A percentile compares a stretch with the other conserved stretches of the same genome.
Conservation (phyloP, 805 yeast species). For the Wickerhamiella kurtzmanii region DNA sequence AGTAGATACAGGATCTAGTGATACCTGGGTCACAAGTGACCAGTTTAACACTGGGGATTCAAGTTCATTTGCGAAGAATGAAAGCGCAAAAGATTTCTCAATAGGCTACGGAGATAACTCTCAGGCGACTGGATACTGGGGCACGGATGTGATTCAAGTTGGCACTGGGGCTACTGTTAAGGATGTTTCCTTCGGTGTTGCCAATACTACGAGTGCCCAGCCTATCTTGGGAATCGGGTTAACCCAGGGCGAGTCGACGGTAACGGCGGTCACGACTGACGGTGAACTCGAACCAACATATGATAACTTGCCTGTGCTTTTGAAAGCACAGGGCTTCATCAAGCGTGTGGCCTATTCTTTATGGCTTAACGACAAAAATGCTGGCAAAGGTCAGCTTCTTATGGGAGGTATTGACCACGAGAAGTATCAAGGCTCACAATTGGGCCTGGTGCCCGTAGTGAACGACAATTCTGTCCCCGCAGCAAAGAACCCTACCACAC, state of each 20-base stretch:
- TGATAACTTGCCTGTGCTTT: conserved; percentile 22
- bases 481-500: conserved; percentile 5
- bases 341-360: conserved; percentile 32
- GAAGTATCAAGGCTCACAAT: conserved; percentile 27
- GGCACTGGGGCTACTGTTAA: conserved; percentile 26
- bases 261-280: conserved; percentile 4
- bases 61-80: conserved; percentile 12
- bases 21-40: conserved; percentile 3
- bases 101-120: conserved; percentile 31
- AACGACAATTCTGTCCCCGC: conserved; percentile 4
- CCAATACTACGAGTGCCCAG: conserved; percentile 44
- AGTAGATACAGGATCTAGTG: conserved; percentile 9
- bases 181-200: conserved; percentile 45
- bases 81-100: conserved; percentile 10
- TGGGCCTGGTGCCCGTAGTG: conserved; percentile 25
- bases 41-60: conserved; percentile 16
- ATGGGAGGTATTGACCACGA: conserved; percentile 33
- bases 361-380: conserved; percentile 26
- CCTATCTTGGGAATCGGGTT: conserved; percentile 35
- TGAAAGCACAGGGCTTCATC: conserved; percentile 30
- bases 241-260: conserved; percentile 22
- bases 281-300: conserved; percentile 14
- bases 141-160: conserved; percentile 43
- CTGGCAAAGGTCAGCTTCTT: conserved; percentile 26
- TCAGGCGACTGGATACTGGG: conserved; percentile 43